These are phyloP conservation scores for Capsella rubella DNA, from an alignment of 441 rosid genomes.

Conservation along the genomic window DNA sequence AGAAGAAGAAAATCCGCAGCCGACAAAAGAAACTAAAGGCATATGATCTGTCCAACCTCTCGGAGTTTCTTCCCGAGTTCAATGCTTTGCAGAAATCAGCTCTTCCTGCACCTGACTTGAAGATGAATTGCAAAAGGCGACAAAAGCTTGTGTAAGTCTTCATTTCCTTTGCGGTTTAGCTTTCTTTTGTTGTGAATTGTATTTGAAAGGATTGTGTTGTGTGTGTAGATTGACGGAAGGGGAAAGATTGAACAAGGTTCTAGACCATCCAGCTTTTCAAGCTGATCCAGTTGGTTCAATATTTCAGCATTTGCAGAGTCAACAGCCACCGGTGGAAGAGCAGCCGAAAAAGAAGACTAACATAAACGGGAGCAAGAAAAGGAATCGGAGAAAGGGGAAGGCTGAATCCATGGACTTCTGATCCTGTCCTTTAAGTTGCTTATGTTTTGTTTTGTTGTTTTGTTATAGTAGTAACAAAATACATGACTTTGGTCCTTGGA, in stretches of 20 bases:
- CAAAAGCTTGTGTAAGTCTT: slow-evolving; percentile 62
- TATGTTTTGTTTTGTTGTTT: slow-evolving; percentile 10
- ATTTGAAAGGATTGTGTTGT: slow-evolving; percentile 13
- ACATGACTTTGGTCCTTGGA: not conserved
- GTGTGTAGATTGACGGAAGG: slow-evolving; percentile 72
- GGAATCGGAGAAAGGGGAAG: slow-evolving; percentile 50
- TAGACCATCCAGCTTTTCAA: slow-evolving; percentile 71
- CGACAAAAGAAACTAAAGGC: slow-evolving; percentile 77
- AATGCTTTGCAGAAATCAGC: slow-evolving; percentile 49
- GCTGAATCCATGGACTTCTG: slow-evolving; percentile 59
- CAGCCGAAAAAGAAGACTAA: slow-evolving; percentile 59
- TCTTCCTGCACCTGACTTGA: slow-evolving; percentile 51
- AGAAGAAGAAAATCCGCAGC: slow-evolving; percentile 64
- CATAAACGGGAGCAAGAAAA: slow-evolving; percentile 61
- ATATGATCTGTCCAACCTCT: slow-evolving; percentile 68
- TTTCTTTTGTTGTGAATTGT: not conserved
- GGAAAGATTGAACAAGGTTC: slow-evolving; percentile 62
- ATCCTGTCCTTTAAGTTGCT: slow-evolving; percentile 14
- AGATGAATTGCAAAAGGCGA: slow-evolving; percentile 77
- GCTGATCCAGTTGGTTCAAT: slow-evolving; percentile 78
- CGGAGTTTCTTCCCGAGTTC: slow-evolving; percentile 80
- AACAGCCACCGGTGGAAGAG: slow-evolving; percentile 65
- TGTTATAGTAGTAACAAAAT: not conserved
- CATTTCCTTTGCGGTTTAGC: not conserved
- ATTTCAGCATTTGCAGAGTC: slow-evolving; percentile 70